These are phyloP conservation scores for Aspergillus carlsbadensis DNA, from an alignment of 495 filamentous ascomycete genomes.

Conservation along the genomic window DNA sequence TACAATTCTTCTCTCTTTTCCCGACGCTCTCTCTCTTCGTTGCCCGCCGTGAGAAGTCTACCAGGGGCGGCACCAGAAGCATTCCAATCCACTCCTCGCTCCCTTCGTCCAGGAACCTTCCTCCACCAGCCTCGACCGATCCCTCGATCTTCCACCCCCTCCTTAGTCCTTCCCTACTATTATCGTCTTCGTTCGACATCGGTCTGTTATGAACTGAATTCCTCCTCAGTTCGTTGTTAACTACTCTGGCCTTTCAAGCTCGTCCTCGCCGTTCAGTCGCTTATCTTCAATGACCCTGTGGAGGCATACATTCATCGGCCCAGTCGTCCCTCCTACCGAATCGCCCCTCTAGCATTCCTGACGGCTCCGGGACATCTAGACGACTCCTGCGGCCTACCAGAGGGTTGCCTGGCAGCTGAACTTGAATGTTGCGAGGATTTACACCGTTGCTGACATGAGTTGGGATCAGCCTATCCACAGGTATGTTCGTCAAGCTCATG, in stretches of 20 bases:
- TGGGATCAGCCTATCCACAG: slow-evolving; percentile 72
- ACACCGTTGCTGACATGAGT: slow-evolving; percentile 62
- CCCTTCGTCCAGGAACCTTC: slow-evolving; percentile 21
- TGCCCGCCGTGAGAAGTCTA: neutral
- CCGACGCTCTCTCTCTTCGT: neutral
- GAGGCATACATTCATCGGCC: slow-evolving; percentile 26
- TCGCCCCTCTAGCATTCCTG: slow-evolving; percentile 34
- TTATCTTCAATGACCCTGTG: slow-evolving; percentile 35
- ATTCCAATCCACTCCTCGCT: slow-evolving; percentile 25
- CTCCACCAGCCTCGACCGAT: slow-evolving; percentile 11
- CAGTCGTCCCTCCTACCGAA: slow-evolving; percentile 26
- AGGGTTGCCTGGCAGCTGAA: slow-evolving; percentile 41
- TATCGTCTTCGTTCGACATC: slow-evolving; percentile 4
- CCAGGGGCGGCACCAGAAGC: slow-evolving; percentile 8
- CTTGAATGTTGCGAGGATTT: slow-evolving; percentile 45
- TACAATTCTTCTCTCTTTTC: slow-evolving; percentile 4
- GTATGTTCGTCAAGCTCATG: slow-evolving; percentile 45
- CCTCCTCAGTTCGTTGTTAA: neutral
- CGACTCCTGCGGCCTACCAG: slow-evolving; percentile 14
- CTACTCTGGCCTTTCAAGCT: neutral
- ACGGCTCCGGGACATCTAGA: slow-evolving; percentile 24
- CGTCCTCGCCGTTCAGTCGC: slow-evolving; percentile 65
- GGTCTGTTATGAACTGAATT: slow-evolving; percentile 15
- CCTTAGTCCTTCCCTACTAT: slow-evolving; percentile 1
- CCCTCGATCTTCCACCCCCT: slow-evolving; percentile 11